Base-by-base conservation (phyloP, 1,139 yeast species). In the Arxiozyma heterogenica region DNA sequence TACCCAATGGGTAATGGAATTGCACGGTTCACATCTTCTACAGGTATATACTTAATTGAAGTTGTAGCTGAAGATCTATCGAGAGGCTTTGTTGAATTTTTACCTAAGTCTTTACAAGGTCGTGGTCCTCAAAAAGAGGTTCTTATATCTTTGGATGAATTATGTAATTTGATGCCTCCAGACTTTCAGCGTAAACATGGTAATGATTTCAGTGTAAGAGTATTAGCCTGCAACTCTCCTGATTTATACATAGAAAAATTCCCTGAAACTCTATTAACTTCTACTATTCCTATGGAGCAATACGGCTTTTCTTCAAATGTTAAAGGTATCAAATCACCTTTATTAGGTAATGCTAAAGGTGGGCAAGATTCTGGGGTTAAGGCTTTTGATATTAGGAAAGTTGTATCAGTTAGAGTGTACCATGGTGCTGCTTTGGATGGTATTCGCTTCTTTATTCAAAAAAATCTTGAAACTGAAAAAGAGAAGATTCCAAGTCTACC, bases 341-440 rank as follows among this genome's bases (percentile, higher is more conserved):
- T 72, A 4, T 63, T 79, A 48, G 86, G 86, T 30, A 57, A 62
- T 48, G 50, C 58, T 4, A 55, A 62, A 8, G 58, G 67, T 46
- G 71, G 68, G 20, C 53, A 55, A 53, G 72, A 60, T 25, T 50
- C 58, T 25, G 69, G 67, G 15, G 58, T 66, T 34, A 41, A 63
- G n/a, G 61, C 69, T 8, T 47, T 65, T 27, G 64, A 62, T 54
- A 55, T 60, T 1, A 58, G 55, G 50, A 65, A 57, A 27, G 70
- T 84, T 8, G 70, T 70, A 46, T 75, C 74, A 52, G 75, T 88
- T 0, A 76, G 86, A 56, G 76, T 88, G 0, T 83, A 79, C 59
- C 80, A 83, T 59, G 96, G 96, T 2, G 69, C 73, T 22, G 93
- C 95, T 0, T 70, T 93, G 25, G 96, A 90, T 70, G 98, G 98